phyloP scores from a whole-genome alignment of 2,329 filamentous ascomycete genomes.

The Rhynchosporium agropyri region DNA sequence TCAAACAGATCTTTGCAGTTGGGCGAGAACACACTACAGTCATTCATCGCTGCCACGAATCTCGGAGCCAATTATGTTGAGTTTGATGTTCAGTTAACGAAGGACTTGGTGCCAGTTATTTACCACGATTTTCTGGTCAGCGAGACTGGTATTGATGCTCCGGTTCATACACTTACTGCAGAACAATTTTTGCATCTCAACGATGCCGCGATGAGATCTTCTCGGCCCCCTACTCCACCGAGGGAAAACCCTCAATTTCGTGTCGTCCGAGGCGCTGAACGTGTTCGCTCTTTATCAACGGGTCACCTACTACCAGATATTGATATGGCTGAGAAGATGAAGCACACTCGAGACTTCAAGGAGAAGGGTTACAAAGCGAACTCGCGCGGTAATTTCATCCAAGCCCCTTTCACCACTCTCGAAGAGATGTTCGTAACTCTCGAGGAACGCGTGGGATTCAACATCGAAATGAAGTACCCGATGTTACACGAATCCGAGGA shows the following conservation, averaged over 20 bases:
- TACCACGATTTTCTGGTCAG: constrained; percentile 98
- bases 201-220: constrained; percentile 50
- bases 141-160: constrained; percentile 95
- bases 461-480: constrained; percentile 99
- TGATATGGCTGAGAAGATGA: constrained; percentile 78
- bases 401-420: constrained; percentile 91
- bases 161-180: constrained; percentile 90
- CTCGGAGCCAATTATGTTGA: constrained; percentile 77
- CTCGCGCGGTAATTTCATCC: constrained; percentile 89
- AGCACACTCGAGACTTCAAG: constrained; percentile 95
- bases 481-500: constrained; percentile 96
- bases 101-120: constrained; percentile 96
- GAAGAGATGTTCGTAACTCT: constrained; percentile 90
- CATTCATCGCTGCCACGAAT: constrained; percentile 95
- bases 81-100: constrained; percentile 95
- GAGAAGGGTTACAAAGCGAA: constrained; percentile 95
- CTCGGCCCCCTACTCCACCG: constrained; percentile 51
- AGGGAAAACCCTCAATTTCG: constrained; percentile 33
- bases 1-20: constrained; percentile 86
- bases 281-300: constrained; percentile 43
- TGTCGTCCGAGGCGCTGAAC: constrained; percentile 37
- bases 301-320: constrained; percentile 34
- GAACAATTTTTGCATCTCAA: constrained; percentile 92
- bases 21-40: constrained; percentile 93
- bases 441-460: constrained; percentile 85